phyloP scores from a whole-genome alignment of 305 asterid genomes.

The Salvia sclarea region DNA sequence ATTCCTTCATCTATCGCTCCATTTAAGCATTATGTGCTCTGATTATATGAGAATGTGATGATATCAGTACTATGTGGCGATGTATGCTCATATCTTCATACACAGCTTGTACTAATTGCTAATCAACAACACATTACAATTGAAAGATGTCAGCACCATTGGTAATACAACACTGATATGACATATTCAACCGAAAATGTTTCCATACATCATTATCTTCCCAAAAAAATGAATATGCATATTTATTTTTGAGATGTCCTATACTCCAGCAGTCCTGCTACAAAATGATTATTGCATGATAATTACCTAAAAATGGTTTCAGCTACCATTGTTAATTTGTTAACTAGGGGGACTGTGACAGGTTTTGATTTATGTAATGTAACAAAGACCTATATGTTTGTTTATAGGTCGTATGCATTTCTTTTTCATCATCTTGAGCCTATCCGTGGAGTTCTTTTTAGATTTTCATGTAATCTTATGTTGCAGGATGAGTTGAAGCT shows the following conservation, averaged over 20 bases:
- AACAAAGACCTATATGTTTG: background rate
- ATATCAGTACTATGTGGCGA: background rate
- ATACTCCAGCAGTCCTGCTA: background rate
- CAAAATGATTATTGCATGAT: background rate
- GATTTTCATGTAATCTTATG: background rate
- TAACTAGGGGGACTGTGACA: background rate
- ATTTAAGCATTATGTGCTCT: background rate
- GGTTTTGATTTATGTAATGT: background rate
- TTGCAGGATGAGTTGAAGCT: background rate
- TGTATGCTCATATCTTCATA: background rate
- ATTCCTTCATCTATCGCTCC: conserved; percentile 1
- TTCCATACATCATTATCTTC: background rate
- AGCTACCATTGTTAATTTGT: background rate
- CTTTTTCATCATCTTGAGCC: background rate
- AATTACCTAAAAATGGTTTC: background rate
- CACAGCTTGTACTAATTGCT: background rate
- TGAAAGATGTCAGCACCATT: background rate
- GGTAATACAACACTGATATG: background rate
- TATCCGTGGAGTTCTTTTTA: background rate
- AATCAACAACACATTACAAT: background rate
- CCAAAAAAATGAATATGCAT: too few relatives aligned
- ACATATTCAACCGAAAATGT: background rate
- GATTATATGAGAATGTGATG: background rate
- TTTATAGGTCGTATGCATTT: background rate
- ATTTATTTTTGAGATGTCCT: background rate